Evolutionary conservation across 2,329 filamentous ascomycete species (phyloP).

Genomic region (Colletotrichum tanaceti): DNA sequence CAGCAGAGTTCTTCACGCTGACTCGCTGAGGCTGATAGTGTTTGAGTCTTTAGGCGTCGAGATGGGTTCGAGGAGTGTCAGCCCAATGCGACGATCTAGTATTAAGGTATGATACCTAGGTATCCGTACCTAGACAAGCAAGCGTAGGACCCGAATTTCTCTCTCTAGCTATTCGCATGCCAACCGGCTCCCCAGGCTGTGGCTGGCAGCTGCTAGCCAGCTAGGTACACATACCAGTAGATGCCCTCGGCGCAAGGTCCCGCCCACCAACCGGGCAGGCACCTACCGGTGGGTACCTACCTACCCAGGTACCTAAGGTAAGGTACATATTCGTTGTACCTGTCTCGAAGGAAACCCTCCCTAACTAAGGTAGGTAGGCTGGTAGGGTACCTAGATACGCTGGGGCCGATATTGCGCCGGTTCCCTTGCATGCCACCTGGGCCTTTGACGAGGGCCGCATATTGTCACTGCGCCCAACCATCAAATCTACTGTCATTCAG

Average conservation of each 20-base stretch:
- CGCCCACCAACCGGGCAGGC: too few species aligned
- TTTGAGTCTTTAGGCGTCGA: background rate
- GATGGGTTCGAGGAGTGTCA: background rate
- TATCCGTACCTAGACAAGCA: too few species aligned
- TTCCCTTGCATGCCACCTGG: constrained; percentile 34
- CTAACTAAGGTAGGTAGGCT: too few species aligned
- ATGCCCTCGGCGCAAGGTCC: too few species aligned
- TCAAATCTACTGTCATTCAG: background rate
- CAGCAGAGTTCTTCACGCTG: background rate
- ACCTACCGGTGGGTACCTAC: too few species aligned
- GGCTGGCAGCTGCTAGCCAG: background rate
- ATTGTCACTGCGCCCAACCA: background rate
- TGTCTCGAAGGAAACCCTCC: too few species aligned
- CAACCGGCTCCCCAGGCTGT: background rate
- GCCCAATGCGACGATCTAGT: background rate
- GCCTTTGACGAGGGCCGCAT: background rate
- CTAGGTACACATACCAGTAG: too few species aligned
- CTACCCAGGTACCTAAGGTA: too few species aligned
- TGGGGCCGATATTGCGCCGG: constrained; percentile 24
- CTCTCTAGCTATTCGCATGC: too few species aligned
- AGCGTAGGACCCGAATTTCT: too few species aligned
- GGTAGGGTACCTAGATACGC: background rate
- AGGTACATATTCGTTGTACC: too few species aligned
- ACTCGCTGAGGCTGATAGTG: background rate
- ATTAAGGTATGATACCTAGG: too few species aligned